Conservation (phyloP, 1,139 yeast genomes). For the Candida anutae region DNA sequence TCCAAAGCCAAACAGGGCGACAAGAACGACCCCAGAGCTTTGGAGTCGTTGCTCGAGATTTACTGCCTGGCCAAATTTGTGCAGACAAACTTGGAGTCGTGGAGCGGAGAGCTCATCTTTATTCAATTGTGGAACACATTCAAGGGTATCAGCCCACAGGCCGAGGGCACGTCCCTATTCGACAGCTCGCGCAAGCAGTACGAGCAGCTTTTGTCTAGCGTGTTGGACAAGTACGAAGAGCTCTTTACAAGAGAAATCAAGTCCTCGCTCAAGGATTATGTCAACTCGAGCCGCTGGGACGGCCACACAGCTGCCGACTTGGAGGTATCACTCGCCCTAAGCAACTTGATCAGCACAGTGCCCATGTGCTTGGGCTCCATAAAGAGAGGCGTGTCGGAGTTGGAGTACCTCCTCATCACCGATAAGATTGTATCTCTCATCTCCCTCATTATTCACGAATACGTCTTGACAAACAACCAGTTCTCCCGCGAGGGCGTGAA, state of each 20-base stretch:
- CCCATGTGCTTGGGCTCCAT: conserved; percentile 30
- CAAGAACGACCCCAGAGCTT: conserved; percentile 36
- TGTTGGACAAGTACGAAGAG: conserved; percentile 30
- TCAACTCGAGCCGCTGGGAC: conserved; percentile 34
- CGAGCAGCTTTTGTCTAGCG: conserved; percentile 27
- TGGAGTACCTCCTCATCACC: conserved; percentile 22
- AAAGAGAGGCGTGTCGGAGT: conserved; percentile 19
- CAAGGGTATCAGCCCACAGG: conserved; percentile 19
- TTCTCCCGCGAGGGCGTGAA: conserved; percentile 50
- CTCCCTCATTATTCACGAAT: conserved; percentile 45
- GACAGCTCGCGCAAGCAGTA: conserved; percentile 46
- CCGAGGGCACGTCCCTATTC: conserved; percentile 37
- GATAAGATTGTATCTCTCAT: conserved; percentile 38
- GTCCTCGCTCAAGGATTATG: conserved; percentile 44
- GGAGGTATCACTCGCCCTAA: conserved; percentile 28
- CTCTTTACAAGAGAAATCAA: conserved; percentile 48
- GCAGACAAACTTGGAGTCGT: conserved; percentile 43
- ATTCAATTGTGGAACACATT: conserved; percentile 51
- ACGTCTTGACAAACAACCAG: conserved; percentile 54
- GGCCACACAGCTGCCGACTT: conserved; percentile 10
- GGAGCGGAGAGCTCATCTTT: conserved; percentile 63
- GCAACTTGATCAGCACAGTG: conserved; percentile 23
- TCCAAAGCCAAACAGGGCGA: conserved; percentile 25
- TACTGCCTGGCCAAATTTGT: conserved; percentile 55
- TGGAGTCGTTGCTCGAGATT: conserved; percentile 50